A percentile compares a stretch with the other conserved stretches of the same genome.
phyloP scores from a whole-genome alignment of 2,329 filamentous ascomycete genomes.

The Pseudogymnoascus sp. region DNA sequence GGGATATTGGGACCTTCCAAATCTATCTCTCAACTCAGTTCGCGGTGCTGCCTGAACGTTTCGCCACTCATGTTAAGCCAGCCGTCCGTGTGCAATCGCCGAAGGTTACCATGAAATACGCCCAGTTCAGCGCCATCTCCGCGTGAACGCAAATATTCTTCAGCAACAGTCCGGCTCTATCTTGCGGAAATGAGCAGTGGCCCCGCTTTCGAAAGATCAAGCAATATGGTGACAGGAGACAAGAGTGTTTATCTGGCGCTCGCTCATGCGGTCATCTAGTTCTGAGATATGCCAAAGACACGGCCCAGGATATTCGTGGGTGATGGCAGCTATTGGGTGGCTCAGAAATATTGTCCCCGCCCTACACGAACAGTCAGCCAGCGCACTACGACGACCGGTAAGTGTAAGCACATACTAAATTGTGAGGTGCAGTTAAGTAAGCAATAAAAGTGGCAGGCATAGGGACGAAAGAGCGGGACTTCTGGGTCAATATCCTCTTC shows the following conservation, averaged over 20 bases:
- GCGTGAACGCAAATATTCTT: neutral
- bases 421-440: conserved; percentile 3
- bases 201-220: neutral
- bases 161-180: neutral
- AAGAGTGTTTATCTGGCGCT: neutral
- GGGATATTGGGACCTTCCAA: conserved; percentile 1
- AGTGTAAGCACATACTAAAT: conserved; percentile 5
- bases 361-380: conserved; percentile 9
- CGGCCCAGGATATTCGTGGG: neutral
- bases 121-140: neutral
- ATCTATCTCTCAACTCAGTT: neutral
- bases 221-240: neutral
- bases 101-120: neutral
- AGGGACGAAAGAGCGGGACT: neutral
- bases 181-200: neutral
- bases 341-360: neutral
- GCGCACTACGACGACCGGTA: neutral
- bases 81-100: neutral
- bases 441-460: neutral
- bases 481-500: neutral
- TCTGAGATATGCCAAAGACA: neutral
- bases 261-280: neutral
- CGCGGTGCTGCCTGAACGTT: neutral
- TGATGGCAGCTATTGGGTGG: neutral
- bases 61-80: neutral